These are phyloP conservation scores for Sporopachydermia lactativora DNA, from an alignment of 805 yeast species.

Conservation along the genomic window DNA sequence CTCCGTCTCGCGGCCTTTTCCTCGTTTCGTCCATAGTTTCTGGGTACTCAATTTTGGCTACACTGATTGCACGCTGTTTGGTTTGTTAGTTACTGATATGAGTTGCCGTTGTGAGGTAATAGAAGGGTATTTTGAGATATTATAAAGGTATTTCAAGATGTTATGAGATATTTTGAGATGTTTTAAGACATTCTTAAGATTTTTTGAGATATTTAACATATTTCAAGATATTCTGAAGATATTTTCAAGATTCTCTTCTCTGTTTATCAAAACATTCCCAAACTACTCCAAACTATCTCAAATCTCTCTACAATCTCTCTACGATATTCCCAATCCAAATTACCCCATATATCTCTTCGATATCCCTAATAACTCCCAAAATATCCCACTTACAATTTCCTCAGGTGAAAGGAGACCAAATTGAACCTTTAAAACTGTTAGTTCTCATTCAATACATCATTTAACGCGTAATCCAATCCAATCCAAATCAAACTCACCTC, in stretches of 20 bases:
- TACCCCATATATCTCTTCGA: too few species aligned
- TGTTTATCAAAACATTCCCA: too few species aligned
- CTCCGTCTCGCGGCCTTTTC: conserved; percentile 90
- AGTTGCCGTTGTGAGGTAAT: too few species aligned
- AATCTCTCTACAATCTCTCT: too few species aligned
- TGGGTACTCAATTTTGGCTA: conserved; percentile 95
- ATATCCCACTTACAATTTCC: conserved; percentile 41
- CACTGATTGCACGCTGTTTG: conserved; percentile 75
- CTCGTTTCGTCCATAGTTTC: conserved; percentile 99
- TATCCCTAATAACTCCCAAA: too few species aligned
- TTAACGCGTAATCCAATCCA: not conserved
- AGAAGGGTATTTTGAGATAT: conserved; percentile 3
- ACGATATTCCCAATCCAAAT: too few species aligned
- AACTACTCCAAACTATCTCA: too few species aligned
- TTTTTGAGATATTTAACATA: too few species aligned
- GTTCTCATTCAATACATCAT: not conserved
- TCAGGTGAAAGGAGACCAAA: conserved; percentile 97
- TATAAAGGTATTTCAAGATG: conserved; percentile 8
- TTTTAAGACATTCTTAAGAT: too few species aligned
- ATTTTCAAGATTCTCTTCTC: too few species aligned
- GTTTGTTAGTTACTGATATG: too few species aligned
- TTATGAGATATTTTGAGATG: conserved; percentile 2
- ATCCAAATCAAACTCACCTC: conserved; percentile 43
- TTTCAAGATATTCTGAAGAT: too few species aligned
- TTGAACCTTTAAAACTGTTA: conserved; percentile 42